phyloP scores from a whole-genome alignment of 108 stramenopile species.

The Poteriospumella lacustris region DNA sequence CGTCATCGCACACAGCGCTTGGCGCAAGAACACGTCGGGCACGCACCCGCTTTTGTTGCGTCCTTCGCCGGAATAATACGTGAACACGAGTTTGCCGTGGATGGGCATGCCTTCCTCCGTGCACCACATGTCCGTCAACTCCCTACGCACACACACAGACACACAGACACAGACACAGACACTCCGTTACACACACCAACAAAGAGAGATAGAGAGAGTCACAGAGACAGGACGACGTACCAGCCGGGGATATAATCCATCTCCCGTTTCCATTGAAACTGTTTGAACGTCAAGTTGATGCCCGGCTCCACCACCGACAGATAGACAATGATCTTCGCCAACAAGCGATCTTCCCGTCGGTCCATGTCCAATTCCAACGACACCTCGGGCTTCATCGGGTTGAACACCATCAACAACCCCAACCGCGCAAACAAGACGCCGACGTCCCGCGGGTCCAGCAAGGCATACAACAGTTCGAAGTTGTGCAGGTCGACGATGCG shows the following conservation, averaged over 20 bases:
- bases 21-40: not conserved
- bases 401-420: conserved; percentile 12
- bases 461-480: conserved; percentile 1
- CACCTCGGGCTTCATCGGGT: conserved; percentile 13
- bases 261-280: conserved; percentile 16
- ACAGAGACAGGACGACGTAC: too few relatives aligned
- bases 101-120: not conserved
- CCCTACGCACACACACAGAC: too few relatives aligned
- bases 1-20: not conserved
- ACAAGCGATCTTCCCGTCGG: conserved; percentile 1
- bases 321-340: conserved; percentile 21
- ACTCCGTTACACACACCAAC: too few relatives aligned
- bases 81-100: not conserved
- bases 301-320: conserved; percentile 24
- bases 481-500: conserved; percentile 22
- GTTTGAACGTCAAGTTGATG: conserved; percentile 2
- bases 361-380: not conserved
- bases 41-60: not conserved
- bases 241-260: conserved; percentile 1
- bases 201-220: too few relatives aligned
- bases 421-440: not conserved
- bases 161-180: too few relatives aligned
- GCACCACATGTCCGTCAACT: not conserved
- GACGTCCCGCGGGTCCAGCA: not conserved
- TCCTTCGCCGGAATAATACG: conserved; percentile 19